phyloP scores from a whole-genome alignment of 768 basidiomycete species.

The Leccinum variicolor region DNA sequence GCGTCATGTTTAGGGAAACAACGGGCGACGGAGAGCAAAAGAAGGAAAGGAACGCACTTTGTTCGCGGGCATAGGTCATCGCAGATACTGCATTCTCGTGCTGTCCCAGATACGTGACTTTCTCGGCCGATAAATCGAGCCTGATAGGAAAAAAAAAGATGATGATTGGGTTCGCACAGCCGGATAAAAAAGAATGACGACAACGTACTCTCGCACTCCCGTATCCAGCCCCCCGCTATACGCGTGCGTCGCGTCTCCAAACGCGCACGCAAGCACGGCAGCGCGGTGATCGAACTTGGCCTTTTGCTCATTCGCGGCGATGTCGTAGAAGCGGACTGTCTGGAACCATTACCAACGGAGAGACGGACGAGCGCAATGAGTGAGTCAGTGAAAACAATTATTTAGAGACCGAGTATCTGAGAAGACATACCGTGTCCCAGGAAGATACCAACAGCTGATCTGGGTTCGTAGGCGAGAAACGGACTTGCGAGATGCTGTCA shows the following conservation, averaged over 20 bases:
- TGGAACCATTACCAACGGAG: conserved; percentile 35
- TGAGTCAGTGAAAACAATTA: conserved; percentile 21
- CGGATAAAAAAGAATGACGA: neutral
- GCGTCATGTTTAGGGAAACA: neutral
- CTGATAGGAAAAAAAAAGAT: conserved; percentile 25
- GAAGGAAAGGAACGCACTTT: conserved; percentile 44
- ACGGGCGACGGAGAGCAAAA: neutral
- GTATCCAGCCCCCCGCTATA: conserved; percentile 90
- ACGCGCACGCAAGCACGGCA: conserved; percentile 81
- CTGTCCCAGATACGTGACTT: conserved; percentile 69
- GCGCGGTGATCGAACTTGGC: conserved; percentile 88
- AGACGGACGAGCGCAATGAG: neutral
- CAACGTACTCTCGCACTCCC: conserved; percentile 66
- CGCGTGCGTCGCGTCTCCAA: conserved; percentile 59
- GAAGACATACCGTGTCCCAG: conserved; percentile 72
- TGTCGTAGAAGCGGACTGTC: conserved; percentile 58
- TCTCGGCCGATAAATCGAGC: conserved; percentile 73
- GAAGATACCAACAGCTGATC: conserved; percentile 78
- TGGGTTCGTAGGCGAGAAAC: conserved; percentile 78
- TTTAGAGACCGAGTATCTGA: neutral
- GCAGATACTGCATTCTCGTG: conserved; percentile 79
- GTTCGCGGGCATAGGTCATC: conserved; percentile 64
- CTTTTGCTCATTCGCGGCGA: conserved; percentile 57
- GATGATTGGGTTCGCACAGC: no score
- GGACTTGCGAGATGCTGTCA: conserved; percentile 79